phyloP scores from a whole-genome alignment of 306 rosid species.

The Cucurbita moschata region DNA sequence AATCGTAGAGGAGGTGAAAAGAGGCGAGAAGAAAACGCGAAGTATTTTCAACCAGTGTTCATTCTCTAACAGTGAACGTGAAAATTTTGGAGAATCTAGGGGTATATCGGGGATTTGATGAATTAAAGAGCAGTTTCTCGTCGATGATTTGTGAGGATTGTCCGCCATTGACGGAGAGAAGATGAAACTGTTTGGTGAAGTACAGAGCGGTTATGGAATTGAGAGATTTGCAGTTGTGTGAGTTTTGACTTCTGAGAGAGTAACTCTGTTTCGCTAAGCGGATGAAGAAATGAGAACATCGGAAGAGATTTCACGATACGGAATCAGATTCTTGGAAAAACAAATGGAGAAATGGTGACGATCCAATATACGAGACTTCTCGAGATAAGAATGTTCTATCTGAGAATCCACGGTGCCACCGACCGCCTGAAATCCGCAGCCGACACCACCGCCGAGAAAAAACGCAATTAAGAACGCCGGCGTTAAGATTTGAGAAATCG shows the following conservation, averaged over 20 bases:
- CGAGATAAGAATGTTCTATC: neutral
- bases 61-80: neutral
- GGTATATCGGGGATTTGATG: neutral
- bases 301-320: neutral
- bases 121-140: neutral
- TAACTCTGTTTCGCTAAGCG: neutral
- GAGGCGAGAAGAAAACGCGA: slow-evolving; percentile 13
- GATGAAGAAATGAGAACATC: neutral
- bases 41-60: neutral
- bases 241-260: neutral
- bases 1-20: neutral
- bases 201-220: neutral
- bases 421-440: neutral
- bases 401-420: neutral
- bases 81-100: neutral
- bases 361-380: neutral
- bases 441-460: neutral
- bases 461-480: neutral
- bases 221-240: neutral
- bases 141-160: neutral
- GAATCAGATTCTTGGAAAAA: slow-evolving; percentile 7
- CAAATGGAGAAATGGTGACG: neutral
- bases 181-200: neutral
- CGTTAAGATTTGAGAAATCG: neutral
- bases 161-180: slow-evolving; percentile 4